Evolutionary conservation across 768 basidiomycete genomes (phyloP), one percentile per base, ranked within the genome.

Genomic region (Suillus hirtellus): DNA sequence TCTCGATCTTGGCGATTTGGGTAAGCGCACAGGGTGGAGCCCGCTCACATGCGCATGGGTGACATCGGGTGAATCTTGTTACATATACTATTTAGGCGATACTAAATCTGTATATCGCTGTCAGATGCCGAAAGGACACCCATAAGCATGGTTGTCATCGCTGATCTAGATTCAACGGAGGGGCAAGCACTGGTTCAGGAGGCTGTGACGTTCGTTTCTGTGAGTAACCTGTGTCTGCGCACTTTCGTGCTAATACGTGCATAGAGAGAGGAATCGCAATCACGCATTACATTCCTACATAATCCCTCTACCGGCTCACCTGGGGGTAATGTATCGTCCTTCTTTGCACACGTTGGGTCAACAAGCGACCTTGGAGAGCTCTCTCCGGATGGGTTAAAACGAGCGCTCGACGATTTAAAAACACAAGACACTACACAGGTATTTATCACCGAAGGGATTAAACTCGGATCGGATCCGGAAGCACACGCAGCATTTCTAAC

Each of bases 251-350:
- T 68, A 46, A 43, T 53, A 34, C 15, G 3, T 47, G 38, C 54
- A 37, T 67, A 90, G 88, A 76, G 75, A 8, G 64, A 73, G 3
- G 78, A 78, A 2, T 79, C 82, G 3, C 79, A 73, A 44, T 81
- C 83, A 9, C 88, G 95, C 37, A 59, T 93, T n/a, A 80, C 88
- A 0, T 90, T 96, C 73, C 77, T 96, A 38, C 93, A 95, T 72
- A 89, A 91, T 63, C 89, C 93, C 1, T 64, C 75, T 9, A 60
- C 63, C 9, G 9, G 40, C 56, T 42, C 40, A 58, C 24, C 56
- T 27, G 11, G 56, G 6, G 24, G 56, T 27, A 27, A 58, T 17
- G 17, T 58, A 10, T 58, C 56, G 27, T 58, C 56, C 10, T 40
- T 58, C 56, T 42, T 58, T 42, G 56, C 56, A 1, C 5, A 10